phyloP scores from a whole-genome alignment of 345 rosid genomes.

The Eucalyptus globulus region DNA sequence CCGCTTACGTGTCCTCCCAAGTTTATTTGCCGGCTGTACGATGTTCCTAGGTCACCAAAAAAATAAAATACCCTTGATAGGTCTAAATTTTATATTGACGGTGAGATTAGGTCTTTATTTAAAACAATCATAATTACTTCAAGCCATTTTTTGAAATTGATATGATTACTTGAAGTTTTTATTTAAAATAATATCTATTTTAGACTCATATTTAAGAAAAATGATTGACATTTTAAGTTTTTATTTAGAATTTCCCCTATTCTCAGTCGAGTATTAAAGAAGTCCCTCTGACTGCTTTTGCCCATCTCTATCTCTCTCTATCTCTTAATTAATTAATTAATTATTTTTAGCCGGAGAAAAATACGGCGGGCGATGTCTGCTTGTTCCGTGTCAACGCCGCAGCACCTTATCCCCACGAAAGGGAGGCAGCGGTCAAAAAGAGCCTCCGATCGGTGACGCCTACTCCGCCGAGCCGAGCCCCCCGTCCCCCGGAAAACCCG shows the following conservation, averaged over 20 bases:
- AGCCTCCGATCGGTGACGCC: background rate
- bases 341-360: background rate
- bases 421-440: background rate
- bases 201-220: too few species aligned
- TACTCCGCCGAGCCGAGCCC: background rate
- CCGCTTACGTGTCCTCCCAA: accelerated
- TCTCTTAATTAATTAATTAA: background rate
- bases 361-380: background rate
- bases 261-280: too few species aligned
- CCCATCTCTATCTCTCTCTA: background rate
- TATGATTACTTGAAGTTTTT: too few species aligned
- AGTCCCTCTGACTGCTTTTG: background rate
- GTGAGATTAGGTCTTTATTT: too few species aligned
- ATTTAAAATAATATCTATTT: too few species aligned
- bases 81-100: too few species aligned
- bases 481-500: background rate
- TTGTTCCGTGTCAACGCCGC: background rate
- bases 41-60: too few species aligned
- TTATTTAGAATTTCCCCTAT: too few species aligned
- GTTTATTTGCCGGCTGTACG: too few species aligned
- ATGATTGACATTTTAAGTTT: accelerated
- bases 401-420: background rate
- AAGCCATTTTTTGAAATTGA: too few species aligned
- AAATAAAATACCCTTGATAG: too few species aligned
- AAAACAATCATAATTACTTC: too few species aligned